Evolutionary conservation across 345 rosid genomes (phyloP).

Genomic region (Syzygium aqueum): DNA sequence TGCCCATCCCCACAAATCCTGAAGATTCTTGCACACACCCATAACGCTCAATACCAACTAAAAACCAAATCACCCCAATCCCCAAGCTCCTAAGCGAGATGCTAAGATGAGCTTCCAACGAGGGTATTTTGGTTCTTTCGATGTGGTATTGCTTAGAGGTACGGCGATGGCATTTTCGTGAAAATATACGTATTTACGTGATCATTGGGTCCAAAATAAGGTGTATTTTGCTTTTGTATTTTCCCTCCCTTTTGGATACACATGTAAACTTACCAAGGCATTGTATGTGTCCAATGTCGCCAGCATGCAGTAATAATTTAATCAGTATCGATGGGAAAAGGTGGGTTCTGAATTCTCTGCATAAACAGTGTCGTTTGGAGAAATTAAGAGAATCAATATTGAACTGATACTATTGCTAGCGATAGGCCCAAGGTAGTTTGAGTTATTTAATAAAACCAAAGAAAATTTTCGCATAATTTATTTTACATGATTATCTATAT

Average conservation of each 20-base stretch:
- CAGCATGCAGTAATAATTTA: not conserved
- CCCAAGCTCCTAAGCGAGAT: not conserved
- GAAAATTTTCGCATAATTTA: not conserved
- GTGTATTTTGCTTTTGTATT: not conserved
- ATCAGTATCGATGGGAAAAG: not conserved
- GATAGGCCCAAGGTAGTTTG: not conserved
- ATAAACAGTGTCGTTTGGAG: not conserved
- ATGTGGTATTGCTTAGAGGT: not conserved
- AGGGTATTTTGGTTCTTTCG: not conserved
- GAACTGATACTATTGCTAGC: not conserved
- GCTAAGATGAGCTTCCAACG: not conserved
- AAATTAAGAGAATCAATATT: not conserved
- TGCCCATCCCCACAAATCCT: not conserved
- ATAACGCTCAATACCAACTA: not conserved
- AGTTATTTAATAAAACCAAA: not conserved
- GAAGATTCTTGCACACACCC: not conserved
- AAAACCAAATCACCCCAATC: not conserved
- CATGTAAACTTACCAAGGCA: not conserved
- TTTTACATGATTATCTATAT: not conserved
- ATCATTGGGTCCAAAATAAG: not conserved
- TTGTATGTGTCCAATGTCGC: not conserved
- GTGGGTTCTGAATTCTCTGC: not conserved
- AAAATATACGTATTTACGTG: not conserved
- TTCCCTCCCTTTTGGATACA: not conserved
- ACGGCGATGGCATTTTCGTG: not conserved